Conservation (phyloP, 257 asterid species). For the Cynanchum wilfordii region DNA sequence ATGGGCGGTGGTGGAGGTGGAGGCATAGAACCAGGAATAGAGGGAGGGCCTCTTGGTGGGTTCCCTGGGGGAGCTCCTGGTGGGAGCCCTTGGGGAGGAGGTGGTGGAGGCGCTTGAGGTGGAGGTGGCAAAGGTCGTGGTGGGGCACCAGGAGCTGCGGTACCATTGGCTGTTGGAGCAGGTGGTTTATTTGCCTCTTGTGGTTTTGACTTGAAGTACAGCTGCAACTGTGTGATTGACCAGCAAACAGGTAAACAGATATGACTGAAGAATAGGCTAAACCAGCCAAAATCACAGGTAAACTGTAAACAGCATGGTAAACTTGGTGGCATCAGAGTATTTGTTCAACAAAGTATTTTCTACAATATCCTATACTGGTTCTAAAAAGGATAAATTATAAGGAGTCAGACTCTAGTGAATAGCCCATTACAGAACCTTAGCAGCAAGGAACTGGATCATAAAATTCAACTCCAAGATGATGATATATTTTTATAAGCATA, state of each 20-base stretch:
- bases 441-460: background rate
- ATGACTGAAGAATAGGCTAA: background rate
- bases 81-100: constrained; percentile 70
- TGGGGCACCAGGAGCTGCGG: constrained; percentile 52
- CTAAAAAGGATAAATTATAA: background rate
- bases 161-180: constrained; percentile 56
- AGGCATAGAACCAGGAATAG: constrained; percentile 45
- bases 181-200: constrained; percentile 65
- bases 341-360: background rate
- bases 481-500: background rate
- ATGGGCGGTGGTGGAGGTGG: constrained; percentile 61
- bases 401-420: background rate
- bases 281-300: background rate
- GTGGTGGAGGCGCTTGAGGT: constrained; percentile 77
- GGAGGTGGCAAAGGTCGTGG: constrained; percentile 63
- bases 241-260: background rate
- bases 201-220: constrained; percentile 79
- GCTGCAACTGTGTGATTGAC: constrained; percentile 48
- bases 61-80: constrained; percentile 44
- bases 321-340: background rate
- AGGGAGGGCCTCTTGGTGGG: constrained; percentile 49
- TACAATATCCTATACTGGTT: background rate
- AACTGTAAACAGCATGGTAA: background rate
- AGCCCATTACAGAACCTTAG: background rate
- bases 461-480: background rate